Base-by-base conservation (phyloP, 1,139 yeast genomes). In the Ogataea hybrid region DNA sequence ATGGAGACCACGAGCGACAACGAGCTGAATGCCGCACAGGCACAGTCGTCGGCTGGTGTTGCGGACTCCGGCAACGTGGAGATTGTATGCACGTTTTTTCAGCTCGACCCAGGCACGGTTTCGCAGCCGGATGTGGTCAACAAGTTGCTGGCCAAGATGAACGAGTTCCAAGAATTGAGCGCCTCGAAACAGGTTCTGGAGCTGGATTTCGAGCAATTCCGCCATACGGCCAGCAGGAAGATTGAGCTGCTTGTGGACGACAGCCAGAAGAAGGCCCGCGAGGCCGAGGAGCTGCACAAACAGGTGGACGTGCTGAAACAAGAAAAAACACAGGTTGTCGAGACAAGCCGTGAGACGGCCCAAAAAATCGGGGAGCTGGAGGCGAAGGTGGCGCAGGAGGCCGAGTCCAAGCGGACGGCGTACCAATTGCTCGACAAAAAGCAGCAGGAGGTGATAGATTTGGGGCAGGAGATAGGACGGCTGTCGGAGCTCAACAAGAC, bases 141-240 rank as follows among this genome's bases (percentile, higher is more conserved):
- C 5, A 66, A 67, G 20, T 56, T 83, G 18, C 64, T 68, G 5
- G 58, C 63, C 2, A 73, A 72, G 46, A 67, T 82, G 1, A 56
- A 67, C 2, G 79, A 77, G 45, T 67, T 67, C 48, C 74, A 77
- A 36, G 70, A 70, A 3, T 46, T 81, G 28, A 66, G 70, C 44
- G 73, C 85, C 1, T 79, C 78, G 48, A 68, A 71, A 36, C 61
- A 77, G 16, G 65, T 77, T 17, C 58, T 76, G 25, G 76, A 77
- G 54, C 70, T 81, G 18, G 71, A 73, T 39, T 65, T 70, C 41
- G 88, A 82, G 54, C 85, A 78, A 51, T 51, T 69, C 5, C 63
- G 69, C 23, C 80, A 73, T 38, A 55, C 58, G 5, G 64, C 61
- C 21, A 57, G 57, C 25, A 64, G 58, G 52, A 70, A 64, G 43